A percentile compares a stretch with the other conserved stretches of the same genome.
phyloP scores from a whole-genome alignment of 2,329 filamentous ascomycete genomes.

The Diaporthe velutina region DNA sequence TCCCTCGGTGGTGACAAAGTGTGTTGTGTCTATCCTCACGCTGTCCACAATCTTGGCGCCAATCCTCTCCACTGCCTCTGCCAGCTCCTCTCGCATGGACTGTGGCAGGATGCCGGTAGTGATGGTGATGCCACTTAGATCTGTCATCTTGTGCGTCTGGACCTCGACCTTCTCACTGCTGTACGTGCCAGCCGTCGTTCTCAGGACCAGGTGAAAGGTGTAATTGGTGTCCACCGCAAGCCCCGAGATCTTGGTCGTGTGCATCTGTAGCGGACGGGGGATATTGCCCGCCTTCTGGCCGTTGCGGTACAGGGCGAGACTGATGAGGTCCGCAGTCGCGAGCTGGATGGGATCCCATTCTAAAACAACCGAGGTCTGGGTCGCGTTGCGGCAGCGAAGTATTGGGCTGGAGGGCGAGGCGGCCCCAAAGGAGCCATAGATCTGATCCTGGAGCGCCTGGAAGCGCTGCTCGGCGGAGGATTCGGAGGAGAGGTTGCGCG shows the following conservation, averaged over 20 bases:
- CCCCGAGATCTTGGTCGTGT: conserved; percentile 96
- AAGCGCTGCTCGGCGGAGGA: conserved; percentile 80
- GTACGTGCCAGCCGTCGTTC: conserved; percentile 90
- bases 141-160: conserved; percentile 98
- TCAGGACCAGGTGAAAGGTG: conserved; percentile 90
- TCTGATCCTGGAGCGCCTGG: conserved; percentile 86
- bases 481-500: conserved; percentile 87
- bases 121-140: conserved; percentile 94
- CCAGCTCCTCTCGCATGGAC: conserved; percentile 78
- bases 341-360: conserved; percentile 98
- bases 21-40: conserved; percentile 96
- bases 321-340: conserved; percentile 91
- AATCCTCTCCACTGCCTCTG: conserved; percentile 84
- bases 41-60: conserved; percentile 91
- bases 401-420: conserved; percentile 81
- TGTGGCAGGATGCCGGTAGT: conserved; percentile 88
- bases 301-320: conserved; percentile 92
- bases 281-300: conserved; percentile 97
- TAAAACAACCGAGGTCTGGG: conserved; percentile 97
- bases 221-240: conserved; percentile 98
- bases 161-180: conserved; percentile 86
- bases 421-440: conserved; percentile 88
- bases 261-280: conserved; percentile 86
- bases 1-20: conserved; percentile 97
- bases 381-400: conserved; percentile 94